These are phyloP conservation scores for Nakaseomyces uthaithaninus DNA, from an alignment of 1,139 yeast species.

Conservation along the genomic window DNA sequence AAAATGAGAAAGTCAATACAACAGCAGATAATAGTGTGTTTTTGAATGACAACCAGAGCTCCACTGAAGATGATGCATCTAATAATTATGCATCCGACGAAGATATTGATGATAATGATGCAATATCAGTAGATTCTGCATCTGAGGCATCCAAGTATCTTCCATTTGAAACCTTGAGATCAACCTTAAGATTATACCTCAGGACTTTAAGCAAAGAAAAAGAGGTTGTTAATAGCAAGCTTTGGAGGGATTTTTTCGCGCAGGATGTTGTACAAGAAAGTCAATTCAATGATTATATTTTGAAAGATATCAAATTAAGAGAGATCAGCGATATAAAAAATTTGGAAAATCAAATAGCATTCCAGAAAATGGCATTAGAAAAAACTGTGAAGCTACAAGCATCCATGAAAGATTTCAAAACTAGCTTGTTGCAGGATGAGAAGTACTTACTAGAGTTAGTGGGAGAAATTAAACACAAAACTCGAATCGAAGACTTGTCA, in stretches of 20 bases:
- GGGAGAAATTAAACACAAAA: conserved; percentile 7
- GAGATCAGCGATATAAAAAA: conserved; percentile 53
- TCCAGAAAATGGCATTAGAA: conserved; percentile 55
- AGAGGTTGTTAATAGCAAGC: conserved; percentile 47
- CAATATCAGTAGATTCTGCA: conserved; percentile 11
- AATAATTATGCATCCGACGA: conserved; percentile 13
- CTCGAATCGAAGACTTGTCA: conserved; percentile 36
- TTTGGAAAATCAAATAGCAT: conserved; percentile 57
- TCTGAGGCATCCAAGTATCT: conserved; percentile 27
- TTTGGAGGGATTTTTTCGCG: conserved; percentile 45
- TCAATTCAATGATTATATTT: conserved; percentile 37
- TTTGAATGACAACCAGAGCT: conserved; percentile 9
- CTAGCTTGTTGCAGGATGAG: conserved; percentile 30
- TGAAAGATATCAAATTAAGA: conserved; percentile 49
- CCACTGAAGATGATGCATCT: conserved; percentile 15
- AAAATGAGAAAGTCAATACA: conserved; percentile 19
- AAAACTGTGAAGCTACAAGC: conserved; percentile 31
- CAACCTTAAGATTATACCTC: conserved; percentile 68
- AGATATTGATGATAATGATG: conserved; percentile 19
- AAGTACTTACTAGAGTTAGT: conserved; percentile 26
- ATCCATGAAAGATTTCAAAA: conserved; percentile 31
- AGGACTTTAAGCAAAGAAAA: conserved; percentile 44
- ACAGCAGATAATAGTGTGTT: conserved; percentile 16
- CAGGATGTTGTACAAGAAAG: conserved; percentile 29
- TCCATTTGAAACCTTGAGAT: conserved; percentile 61